Percentiles rank a stretch among this genome's conserved stretches.
Conservation (phyloP, 371 early-diverging fungal species). For the Blakeslea trispora region DNA sequence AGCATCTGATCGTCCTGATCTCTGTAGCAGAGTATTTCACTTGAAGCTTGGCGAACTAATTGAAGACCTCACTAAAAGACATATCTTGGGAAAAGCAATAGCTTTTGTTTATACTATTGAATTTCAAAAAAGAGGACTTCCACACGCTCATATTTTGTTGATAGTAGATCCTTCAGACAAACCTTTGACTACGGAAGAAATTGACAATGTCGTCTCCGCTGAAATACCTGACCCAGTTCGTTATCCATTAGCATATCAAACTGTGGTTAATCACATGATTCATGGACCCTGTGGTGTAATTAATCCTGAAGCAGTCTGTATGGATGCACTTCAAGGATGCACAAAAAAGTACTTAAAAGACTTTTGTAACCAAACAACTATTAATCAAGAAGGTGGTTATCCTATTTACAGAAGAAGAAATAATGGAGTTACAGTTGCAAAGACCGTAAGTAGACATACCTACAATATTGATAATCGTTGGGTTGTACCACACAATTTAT, state of each 20-base stretch:
- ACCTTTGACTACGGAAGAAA: background rate
- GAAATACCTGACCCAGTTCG: slow-evolving; percentile 10
- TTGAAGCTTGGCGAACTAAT: slow-evolving; percentile 26
- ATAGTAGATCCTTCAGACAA: background rate
- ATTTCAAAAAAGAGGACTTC: slow-evolving; percentile 36
- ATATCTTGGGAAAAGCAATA: slow-evolving; percentile 16
- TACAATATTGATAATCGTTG: slow-evolving; percentile 24
- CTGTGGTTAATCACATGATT: slow-evolving; percentile 31
- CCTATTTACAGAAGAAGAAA: slow-evolving; percentile 1
- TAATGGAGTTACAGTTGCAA: background rate
- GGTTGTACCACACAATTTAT: slow-evolving; percentile 30
- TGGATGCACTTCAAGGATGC: slow-evolving; percentile 25
- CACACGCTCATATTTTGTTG: slow-evolving; percentile 11
- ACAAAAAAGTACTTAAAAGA: slow-evolving; percentile 29
- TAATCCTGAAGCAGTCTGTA: slow-evolving; percentile 27
- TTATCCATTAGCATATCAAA: slow-evolving; percentile 28
- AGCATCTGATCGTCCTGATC: slow-evolving; percentile 22
- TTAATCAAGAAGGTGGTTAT: background rate
- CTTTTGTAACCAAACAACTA: slow-evolving; percentile 19
- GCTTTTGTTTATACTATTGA: slow-evolving; percentile 17
- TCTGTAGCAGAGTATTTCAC: slow-evolving; percentile 23
- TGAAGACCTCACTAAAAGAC: slow-evolving; percentile 23
- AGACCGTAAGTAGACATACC: no score
- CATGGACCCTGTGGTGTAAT: slow-evolving; percentile 39
- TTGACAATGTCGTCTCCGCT: slow-evolving; percentile 1